Base-by-base conservation (phyloP, 768 basidiomycete genomes). In the Stropharia rugosoannulata region DNA sequence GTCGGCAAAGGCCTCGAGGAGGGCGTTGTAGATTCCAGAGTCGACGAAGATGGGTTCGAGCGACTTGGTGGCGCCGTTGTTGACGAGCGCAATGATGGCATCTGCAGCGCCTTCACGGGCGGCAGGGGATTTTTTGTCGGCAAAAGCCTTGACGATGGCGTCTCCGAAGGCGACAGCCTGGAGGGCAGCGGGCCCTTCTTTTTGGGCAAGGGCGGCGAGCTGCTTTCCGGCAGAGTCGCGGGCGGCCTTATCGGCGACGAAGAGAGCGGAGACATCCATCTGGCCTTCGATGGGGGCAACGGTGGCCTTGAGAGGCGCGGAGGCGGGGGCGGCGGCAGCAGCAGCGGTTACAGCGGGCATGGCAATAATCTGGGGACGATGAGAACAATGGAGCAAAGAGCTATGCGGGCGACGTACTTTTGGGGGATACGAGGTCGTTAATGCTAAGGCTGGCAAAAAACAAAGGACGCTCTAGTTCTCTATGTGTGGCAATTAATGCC, bases 111-210 rank as follows among this genome's bases (percentile, higher is more conserved):
- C 92, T 74, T 98, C 92, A 69, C 95, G 93, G 60, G 89, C 83
- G 59, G 87, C 89, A 50, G 93, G 87, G 15, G 89, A 91, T 80
- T 95, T 97, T 85, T 98, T 98, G 86, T 97, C 93, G 73, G 79
- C 80, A 60, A 97, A 85, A 51, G 93, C 94, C 80, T 89, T 91
- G 72, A 92, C 65, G 60, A 84, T 72, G 64, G 91, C 89, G 52
- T 86, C 87, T 37, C 74, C 75, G 75, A 95, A 88, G 59, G 80
- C 86, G 59, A 83, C 75, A 59, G 85, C 77, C 57, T 80, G 77
- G 68, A 97, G 83, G 70, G 85, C 86, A 58, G 84, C 74, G 60
- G 90, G 89, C 68, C 94, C 93, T 55, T 90, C 83, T 76, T 92
- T 92, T 85, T 93, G 84, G 62, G 83, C 85, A 70, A 83, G 75